phyloP scores from a whole-genome alignment of 2,329 filamentous ascomycete genomes.

The Ophiostoma australiae region DNA sequence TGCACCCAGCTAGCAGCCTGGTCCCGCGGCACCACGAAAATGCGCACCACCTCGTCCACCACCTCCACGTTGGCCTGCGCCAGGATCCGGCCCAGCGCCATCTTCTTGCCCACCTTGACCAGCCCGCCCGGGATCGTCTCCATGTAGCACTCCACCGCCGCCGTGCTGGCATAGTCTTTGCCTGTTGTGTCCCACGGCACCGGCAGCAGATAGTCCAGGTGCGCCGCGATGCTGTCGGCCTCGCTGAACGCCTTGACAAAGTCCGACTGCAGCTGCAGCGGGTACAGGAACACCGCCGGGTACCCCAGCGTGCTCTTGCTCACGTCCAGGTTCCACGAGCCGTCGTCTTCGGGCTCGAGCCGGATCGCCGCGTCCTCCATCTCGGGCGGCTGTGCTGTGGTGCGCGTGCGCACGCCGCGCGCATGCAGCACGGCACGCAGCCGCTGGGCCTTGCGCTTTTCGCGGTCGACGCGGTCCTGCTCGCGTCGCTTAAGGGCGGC shows the following conservation, averaged over 20 bases:
- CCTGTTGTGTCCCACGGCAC: conserved; percentile 70
- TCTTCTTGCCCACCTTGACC: conserved; percentile 84
- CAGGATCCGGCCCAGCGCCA: conserved; percentile 69
- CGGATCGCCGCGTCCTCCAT: conserved; percentile 75
- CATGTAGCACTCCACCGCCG: conserved; percentile 78
- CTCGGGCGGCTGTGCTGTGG: conserved; percentile 69
- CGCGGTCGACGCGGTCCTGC: conserved; percentile 49
- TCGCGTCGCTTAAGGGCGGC: conserved; percentile 51
- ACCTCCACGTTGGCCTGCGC: conserved; percentile 71
- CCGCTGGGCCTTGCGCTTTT: conserved; percentile 53
- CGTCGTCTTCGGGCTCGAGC: conserved; percentile 50
- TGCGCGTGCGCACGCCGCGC: conserved; percentile 63
- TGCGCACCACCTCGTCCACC: conserved; percentile 75
- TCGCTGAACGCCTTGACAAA: conserved; percentile 87
- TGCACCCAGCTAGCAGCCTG: conserved; percentile 71
- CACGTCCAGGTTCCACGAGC: conserved; percentile 59
- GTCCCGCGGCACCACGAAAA: conserved; percentile 73
- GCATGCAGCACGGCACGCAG: conserved; percentile 62
- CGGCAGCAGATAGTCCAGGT: conserved; percentile 81
- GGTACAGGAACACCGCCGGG: conserved; percentile 81
- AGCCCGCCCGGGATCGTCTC: conserved; percentile 75
- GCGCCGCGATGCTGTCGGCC: conserved; percentile 66
- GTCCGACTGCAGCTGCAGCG: conserved; percentile 73
- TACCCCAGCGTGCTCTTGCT: conserved; percentile 67
- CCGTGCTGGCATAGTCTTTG: conserved; percentile 63